A percentile compares a stretch with the other conserved stretches of the same genome.
phyloP scores from a whole-genome alignment of 257 asterid genomes.

The Salvia splendens region DNA sequence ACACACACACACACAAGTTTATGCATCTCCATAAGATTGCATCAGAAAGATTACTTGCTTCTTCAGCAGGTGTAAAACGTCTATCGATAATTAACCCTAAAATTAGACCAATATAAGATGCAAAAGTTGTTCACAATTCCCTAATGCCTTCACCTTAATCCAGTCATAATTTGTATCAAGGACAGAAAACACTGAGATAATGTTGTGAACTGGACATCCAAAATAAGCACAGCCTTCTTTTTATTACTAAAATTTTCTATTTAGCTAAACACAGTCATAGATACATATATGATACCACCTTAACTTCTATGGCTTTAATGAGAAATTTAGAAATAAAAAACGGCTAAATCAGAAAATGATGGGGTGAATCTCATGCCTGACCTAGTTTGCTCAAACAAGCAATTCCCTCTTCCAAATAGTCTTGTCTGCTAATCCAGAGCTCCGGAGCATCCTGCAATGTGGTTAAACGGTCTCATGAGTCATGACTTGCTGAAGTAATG shows the following conservation, averaged over 20 bases:
- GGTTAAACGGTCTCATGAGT: constrained; percentile 6
- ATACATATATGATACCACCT: constrained; percentile 15
- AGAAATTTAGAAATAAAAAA: not conserved
- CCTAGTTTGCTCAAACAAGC: constrained; percentile 95
- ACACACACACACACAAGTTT: too few species aligned
- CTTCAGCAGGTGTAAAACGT: too few species aligned
- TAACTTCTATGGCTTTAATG: constrained; percentile 11
- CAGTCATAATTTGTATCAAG: not conserved
- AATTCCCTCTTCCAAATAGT: constrained; percentile 95
- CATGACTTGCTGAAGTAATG: too few species aligned
- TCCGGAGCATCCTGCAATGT: constrained; percentile 92
- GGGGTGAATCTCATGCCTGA: constrained; percentile 49
- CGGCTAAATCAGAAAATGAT: not conserved
- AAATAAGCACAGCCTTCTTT: not conserved
- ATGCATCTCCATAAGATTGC: too few species aligned
- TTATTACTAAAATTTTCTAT: constrained; percentile 1
- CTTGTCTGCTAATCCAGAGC: constrained; percentile 95
- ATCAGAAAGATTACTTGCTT: too few species aligned
- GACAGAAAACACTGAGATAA: not conserved
- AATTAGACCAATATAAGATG: too few species aligned
- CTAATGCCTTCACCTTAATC: too few species aligned
- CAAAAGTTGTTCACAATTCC: too few species aligned
- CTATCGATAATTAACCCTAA: too few species aligned
- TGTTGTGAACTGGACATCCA: constrained; percentile 3
- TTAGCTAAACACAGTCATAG: not conserved